Evolutionary conservation across 2,329 filamentous ascomycete genomes (phyloP).

Genomic region (Ascochyta lentis): DNA sequence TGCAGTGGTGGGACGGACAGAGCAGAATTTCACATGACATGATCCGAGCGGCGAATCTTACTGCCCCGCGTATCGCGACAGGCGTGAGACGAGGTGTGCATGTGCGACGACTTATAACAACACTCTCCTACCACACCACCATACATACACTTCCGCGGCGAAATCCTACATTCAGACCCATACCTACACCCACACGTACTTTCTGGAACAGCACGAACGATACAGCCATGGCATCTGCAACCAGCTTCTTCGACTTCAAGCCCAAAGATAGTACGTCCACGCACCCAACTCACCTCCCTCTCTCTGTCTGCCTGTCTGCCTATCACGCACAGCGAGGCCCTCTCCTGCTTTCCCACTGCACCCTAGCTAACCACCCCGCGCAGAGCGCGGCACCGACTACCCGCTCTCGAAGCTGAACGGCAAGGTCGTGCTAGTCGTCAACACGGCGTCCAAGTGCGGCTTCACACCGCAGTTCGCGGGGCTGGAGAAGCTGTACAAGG

Average conservation of each 20-base stretch:
- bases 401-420: slow-evolving; percentile 75
- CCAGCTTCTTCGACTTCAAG: slow-evolving; percentile 83
- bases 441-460: slow-evolving; percentile 98
- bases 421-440: slow-evolving; percentile 95
- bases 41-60: slow-evolving; percentile 14
- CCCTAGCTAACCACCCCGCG: slow-evolving; percentile 7
- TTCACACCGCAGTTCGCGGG: slow-evolving; percentile 96
- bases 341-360: background rate
- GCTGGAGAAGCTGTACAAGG: slow-evolving; percentile 89
- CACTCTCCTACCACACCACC: background rate
- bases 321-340: background rate
- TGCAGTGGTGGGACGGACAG: too few relatives aligned
- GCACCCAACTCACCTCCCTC: background rate
- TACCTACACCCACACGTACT: background rate
- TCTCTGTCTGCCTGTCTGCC: too few relatives aligned
- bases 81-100: background rate
- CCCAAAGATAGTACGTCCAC: slow-evolving; percentile 75
- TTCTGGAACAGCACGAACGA: slow-evolving; percentile 13
- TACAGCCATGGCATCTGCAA: slow-evolving; percentile 70
- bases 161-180: background rate
- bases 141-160: background rate
- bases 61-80: slow-evolving; percentile 18
- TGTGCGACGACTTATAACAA: slow-evolving; percentile 9
- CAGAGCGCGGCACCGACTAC: slow-evolving; percentile 77
- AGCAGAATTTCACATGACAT: slow-evolving; percentile 17